A percentile compares a stretch with the other conserved stretches of the same genome.
Evolutionary conservation across 352 stramenopile species (phyloP).

Genomic region (Pythium guiyangense): DNA sequence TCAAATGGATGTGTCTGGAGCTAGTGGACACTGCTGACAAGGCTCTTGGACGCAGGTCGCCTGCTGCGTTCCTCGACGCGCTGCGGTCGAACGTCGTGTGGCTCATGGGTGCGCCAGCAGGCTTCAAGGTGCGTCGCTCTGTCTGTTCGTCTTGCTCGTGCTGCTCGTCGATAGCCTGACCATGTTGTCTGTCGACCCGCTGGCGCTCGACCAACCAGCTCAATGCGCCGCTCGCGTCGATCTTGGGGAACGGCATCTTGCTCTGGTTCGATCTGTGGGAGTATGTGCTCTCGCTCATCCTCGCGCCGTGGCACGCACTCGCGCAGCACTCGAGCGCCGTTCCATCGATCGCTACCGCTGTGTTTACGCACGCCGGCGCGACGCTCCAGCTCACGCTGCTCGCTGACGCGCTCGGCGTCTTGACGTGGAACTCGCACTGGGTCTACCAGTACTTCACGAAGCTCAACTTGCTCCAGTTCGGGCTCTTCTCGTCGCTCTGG

Average conservation of each 20-base stretch:
- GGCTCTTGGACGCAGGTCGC: slow-evolving; percentile 12
- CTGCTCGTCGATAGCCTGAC: not conserved
- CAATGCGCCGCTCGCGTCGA: slow-evolving; percentile 86
- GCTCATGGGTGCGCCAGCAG: slow-evolving; percentile 71
- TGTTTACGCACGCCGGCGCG: slow-evolving; percentile 36
- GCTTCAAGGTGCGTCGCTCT: slow-evolving; percentile 49
- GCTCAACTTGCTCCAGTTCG: slow-evolving; percentile 79
- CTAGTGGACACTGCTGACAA: not conserved
- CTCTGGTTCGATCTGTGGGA: slow-evolving; percentile 77
- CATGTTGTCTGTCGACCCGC: not conserved
- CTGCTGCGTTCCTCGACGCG: slow-evolving; percentile 27
- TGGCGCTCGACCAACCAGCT: slow-evolving; percentile 24
- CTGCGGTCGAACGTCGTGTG: slow-evolving; percentile 61
- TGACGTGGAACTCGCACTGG: slow-evolving; percentile 86
- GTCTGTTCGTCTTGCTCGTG: not conserved
- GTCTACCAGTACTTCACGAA: slow-evolving; percentile 85
- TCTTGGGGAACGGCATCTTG: slow-evolving; percentile 81
- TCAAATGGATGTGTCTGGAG: not conserved
- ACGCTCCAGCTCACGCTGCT: slow-evolving; percentile 70
- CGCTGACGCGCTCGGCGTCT: slow-evolving; percentile 66
- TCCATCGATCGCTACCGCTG: not conserved
- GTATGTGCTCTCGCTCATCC: slow-evolving; percentile 36
- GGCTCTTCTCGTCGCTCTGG: slow-evolving; percentile 84
- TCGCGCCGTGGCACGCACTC: slow-evolving; percentile 1
- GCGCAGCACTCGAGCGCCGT: not conserved